phyloP scores from a whole-genome alignment of 805 yeast species.

The Lachancea dasiensis region DNA sequence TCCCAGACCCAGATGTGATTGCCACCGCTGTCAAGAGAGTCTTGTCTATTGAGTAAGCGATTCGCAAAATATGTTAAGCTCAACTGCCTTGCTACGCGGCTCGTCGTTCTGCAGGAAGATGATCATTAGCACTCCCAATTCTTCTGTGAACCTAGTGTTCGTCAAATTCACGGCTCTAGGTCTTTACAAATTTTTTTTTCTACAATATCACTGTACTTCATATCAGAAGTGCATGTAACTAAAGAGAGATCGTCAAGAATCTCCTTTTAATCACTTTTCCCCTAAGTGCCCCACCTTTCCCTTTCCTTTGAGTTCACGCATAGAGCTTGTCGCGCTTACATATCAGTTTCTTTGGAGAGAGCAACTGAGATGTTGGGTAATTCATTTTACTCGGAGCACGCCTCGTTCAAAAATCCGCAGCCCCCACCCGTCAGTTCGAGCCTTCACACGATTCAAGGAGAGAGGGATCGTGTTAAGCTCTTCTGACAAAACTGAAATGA shows the following conservation, averaged over 20 bases:
- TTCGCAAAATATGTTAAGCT: too few relatives aligned
- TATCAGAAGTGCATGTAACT: too few relatives aligned
- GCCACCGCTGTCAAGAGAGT: constrained; percentile 82
- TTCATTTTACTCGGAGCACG: neutral
- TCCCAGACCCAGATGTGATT: constrained; percentile 93
- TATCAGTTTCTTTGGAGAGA: constrained; percentile 8
- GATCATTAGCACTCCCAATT: too few relatives aligned
- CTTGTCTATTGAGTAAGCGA: constrained; percentile 49
- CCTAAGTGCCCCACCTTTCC: constrained; percentile 4
- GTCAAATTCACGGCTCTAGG: neutral
- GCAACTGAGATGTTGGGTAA: neutral
- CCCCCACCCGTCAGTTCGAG: constrained; percentile 2
- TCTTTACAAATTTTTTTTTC: too few relatives aligned
- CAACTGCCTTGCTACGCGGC: too few relatives aligned
- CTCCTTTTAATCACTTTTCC: too few relatives aligned
- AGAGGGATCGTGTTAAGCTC: constrained; percentile 6
- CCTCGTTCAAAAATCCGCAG: constrained; percentile 4
- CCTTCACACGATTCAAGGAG: constrained; percentile 8
- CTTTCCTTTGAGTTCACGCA: constrained; percentile 11
- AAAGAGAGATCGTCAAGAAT: constrained; percentile 7
- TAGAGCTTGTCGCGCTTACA: neutral
- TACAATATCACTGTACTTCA: too few relatives aligned
- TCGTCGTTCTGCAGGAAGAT: too few relatives aligned
- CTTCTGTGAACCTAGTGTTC: too few relatives aligned
- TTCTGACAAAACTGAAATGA: neutral